These are phyloP conservation scores for Debaryomyces coudertii DNA, from an alignment of 1,139 yeast genomes.

Conservation along the genomic window DNA sequence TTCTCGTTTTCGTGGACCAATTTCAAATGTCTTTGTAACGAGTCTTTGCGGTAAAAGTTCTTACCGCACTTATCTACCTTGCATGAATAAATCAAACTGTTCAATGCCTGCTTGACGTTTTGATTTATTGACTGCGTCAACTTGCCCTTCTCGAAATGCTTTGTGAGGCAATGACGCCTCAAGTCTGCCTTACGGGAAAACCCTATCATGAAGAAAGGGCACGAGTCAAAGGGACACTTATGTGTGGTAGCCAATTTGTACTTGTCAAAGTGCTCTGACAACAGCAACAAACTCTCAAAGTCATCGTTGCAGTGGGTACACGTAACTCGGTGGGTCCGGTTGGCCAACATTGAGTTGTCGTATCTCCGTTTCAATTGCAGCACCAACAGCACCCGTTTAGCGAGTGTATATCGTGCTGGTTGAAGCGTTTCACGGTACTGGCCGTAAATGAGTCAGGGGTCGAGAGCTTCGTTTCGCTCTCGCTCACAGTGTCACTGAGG, in stretches of 20 bases:
- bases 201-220: slow-evolving; percentile 68
- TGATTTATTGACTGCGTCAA: slow-evolving; percentile 21
- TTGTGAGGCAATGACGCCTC: slow-evolving; percentile 61
- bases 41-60: slow-evolving; percentile 59
- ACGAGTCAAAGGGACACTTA: slow-evolving; percentile 53
- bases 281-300: slow-evolving; percentile 10
- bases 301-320: slow-evolving; percentile 15
- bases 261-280: slow-evolving; percentile 14
- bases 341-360: background rate
- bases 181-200: slow-evolving; percentile 61
- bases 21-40: slow-evolving; percentile 55
- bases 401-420: background rate
- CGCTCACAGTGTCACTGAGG: slow-evolving; percentile 5
- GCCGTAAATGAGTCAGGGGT: slow-evolving; percentile 2
- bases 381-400: background rate
- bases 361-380: background rate
- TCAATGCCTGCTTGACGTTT: slow-evolving; percentile 16
- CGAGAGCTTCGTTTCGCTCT: slow-evolving; percentile 6
- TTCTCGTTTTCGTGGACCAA: slow-evolving; percentile 44
- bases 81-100: slow-evolving; percentile 21
- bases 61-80: slow-evolving; percentile 46
- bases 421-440: background rate
- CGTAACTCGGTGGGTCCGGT: background rate
- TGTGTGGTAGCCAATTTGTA: slow-evolving; percentile 16
- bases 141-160: slow-evolving; percentile 40